phyloP scores from a whole-genome alignment of 1,284 basidiomycete genomes.

The Sphagnurus paluster region DNA sequence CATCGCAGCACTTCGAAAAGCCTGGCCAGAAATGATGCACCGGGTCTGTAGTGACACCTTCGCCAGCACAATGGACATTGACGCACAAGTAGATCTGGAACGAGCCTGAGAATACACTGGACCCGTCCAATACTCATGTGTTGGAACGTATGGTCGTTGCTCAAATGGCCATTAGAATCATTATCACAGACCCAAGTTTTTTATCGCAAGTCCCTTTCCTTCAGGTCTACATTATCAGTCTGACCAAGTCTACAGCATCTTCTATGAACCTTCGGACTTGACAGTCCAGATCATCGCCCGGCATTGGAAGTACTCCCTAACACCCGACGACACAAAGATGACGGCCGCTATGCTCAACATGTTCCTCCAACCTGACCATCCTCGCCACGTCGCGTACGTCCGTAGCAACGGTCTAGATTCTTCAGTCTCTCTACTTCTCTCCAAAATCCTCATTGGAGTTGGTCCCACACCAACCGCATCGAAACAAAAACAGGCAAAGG shows the following conservation, averaged over 20 bases:
- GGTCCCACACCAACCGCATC: neutral
- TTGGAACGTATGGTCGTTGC: slow-evolving; percentile 10
- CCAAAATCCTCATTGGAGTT: slow-evolving; percentile 9
- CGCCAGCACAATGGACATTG: neutral
- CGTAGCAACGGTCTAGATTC: slow-evolving; percentile 3
- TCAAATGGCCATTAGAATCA: slow-evolving; percentile 5
- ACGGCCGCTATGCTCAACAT: slow-evolving; percentile 1
- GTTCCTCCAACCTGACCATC: slow-evolving; percentile 6
- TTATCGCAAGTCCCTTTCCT: slow-evolving; percentile 4
- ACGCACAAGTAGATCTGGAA: slow-evolving; percentile 7
- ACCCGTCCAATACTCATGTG: slow-evolving; percentile 5
- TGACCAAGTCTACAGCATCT: neutral
- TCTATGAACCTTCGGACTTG: slow-evolving; percentile 8
- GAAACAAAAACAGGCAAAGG: slow-evolving; percentile 7
- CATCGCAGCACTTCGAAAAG: slow-evolving; percentile 7
- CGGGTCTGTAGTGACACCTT: neutral
- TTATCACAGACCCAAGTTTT: slow-evolving; percentile 7
- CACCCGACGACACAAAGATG: neutral
- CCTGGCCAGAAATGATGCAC: slow-evolving; percentile 13
- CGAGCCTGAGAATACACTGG: slow-evolving; percentile 12
- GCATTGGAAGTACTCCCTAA: slow-evolving; percentile 10
- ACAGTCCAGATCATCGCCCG: slow-evolving; percentile 13
- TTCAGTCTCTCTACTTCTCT: neutral
- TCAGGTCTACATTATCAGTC: neutral
- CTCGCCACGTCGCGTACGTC: slow-evolving; percentile 6